Base-by-base conservation (phyloP, 106 monocot genomes). In the Ottelia alismoides region DNA sequence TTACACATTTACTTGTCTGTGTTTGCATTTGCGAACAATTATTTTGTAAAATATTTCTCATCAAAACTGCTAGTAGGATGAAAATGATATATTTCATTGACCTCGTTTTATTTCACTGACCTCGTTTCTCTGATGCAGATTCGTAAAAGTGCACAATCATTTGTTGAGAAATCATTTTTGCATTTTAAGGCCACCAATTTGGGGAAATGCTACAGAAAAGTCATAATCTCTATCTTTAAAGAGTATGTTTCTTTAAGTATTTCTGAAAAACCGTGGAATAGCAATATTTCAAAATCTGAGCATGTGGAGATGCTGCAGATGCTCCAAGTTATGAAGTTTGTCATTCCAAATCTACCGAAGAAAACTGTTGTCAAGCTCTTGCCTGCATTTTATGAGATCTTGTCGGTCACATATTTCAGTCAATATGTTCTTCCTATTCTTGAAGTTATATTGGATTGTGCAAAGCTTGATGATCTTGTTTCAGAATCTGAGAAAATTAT, bases 351-450 rank as follows among this genome's bases (percentile, higher is more conserved):
- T 23, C 70, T 96, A 26, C 65, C 73, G 0, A 61, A 66, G 40
- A 82, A 84, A 70, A 68, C 70, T 10, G 74, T 27, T 47, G 52
- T 61, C 48, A 69, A 68, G 53, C 59, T 84, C 47, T 56, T 88
- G 18, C 72, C 65, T 30, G 73, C 63, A 55, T 45, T 51, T 51
- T 85, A 32, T 54, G 76, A 81, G 57, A 48, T 81, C 2, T 61
- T 96, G 58, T 45, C 52, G 9, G 60, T 55, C 35, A 61, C 70
- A n/a, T 49, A 58, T 60, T 31, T 67, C 27, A 72, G 81, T 18
- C 64, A 78, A 46, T 81, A 81, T 30, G 64, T 76, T 31, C 61
- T 88, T 50, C 65, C 31, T 21, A 65, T 96, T 66, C 51, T 88
- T 43, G 81, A 72, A 53, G 55, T 58, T 31, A 22, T 88, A 28